These are phyloP conservation scores for Boletellus sp. DNA, from an alignment of 768 basidiomycete species.

Conservation along the genomic window DNA sequence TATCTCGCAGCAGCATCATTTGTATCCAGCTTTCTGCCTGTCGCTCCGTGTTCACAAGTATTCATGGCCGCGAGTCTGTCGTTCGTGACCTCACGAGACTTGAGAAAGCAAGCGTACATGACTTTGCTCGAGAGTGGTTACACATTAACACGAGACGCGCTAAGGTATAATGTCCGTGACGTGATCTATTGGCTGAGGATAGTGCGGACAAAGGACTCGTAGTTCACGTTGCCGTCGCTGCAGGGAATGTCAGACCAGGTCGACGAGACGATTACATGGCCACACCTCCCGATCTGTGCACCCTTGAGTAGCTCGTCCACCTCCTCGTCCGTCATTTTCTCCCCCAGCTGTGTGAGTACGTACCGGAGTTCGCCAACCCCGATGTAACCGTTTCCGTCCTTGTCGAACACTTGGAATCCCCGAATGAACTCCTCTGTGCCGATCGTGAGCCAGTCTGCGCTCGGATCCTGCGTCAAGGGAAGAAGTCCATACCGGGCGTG, in stretches of 20 bases:
- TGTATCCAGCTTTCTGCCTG: too few species aligned
- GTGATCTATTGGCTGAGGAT: conserved; percentile 75
- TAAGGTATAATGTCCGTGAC: neutral
- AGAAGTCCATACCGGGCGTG: conserved; percentile 65
- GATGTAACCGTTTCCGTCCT: conserved; percentile 52
- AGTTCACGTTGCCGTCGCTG: conserved; percentile 96
- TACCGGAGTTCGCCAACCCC: conserved; percentile 64
- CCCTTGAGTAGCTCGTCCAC: conserved; percentile 97
- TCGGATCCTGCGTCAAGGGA: neutral
- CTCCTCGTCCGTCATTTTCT: conserved; percentile 98
- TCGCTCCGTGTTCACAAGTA: too few species aligned
- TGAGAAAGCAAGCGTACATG: too few species aligned
- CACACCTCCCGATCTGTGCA: conserved; percentile 84
- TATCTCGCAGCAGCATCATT: too few species aligned
- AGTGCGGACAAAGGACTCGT: conserved; percentile 93
- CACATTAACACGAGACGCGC: too few species aligned
- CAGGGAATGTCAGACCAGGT: neutral
- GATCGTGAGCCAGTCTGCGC: neutral
- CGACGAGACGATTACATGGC: conserved; percentile 16
- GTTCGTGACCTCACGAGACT: too few species aligned
- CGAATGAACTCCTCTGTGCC: conserved; percentile 95
- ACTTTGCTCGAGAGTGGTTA: too few species aligned
- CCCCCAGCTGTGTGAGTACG: conserved; percentile 92
- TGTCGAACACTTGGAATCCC: conserved; percentile 98
- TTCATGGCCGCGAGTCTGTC: too few species aligned